Evolutionary conservation across 768 basidiomycete genomes (phyloP), one percentile per base, ranked within the genome.

Genomic region (Rubroboletus pulcherrimus): DNA sequence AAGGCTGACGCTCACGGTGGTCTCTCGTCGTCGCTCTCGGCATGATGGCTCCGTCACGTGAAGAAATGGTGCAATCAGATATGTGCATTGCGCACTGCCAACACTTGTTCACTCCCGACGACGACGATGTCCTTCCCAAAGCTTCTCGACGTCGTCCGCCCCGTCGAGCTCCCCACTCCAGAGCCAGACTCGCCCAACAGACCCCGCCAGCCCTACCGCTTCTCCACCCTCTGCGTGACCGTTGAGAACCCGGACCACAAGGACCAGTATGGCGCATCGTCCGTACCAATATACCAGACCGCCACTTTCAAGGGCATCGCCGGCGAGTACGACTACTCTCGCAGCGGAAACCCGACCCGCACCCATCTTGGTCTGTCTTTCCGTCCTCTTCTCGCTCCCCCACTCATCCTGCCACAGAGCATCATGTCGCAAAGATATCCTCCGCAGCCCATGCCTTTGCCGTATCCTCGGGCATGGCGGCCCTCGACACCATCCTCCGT

Each of bases 381-480:
- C n/a, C 21, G 5, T 30, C 33, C 2, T 41, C 26, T 15, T 10
- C 24, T 2, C 12, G 0, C 6, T 21, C n/a, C 9, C 7, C 5
- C 6, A 1, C 53, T 63, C 47, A 62, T 14, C 45, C 9, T 45
- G 29, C 11, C 55, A 48, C 69, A 98, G 97, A 98, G 71, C 92
- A 98, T 62, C 97, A 98, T 70, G 81, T 99, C 45, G 96, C 96
- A 55, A 93, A 98, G 77, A 93, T 99, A 65, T 97, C 95, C 34
- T 91, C 90, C 30, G 93, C 95, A 7, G 77, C 78, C 5, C 86
- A 96, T 80, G 92, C 93, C 0, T 91, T 96, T 68, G 83, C 87
- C 19, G 92, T 99, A 5, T 91, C 93, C 6, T 98, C 96, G 5
- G 97, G 97, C 51, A 99, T 99, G 97, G 94, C 96, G 17, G 94